A percentile compares a stretch with the other conserved stretches of the same genome.
Evolutionary conservation across 2,329 filamentous ascomycete species (phyloP).

Genomic region (Tolypocladium amazonense): DNA sequence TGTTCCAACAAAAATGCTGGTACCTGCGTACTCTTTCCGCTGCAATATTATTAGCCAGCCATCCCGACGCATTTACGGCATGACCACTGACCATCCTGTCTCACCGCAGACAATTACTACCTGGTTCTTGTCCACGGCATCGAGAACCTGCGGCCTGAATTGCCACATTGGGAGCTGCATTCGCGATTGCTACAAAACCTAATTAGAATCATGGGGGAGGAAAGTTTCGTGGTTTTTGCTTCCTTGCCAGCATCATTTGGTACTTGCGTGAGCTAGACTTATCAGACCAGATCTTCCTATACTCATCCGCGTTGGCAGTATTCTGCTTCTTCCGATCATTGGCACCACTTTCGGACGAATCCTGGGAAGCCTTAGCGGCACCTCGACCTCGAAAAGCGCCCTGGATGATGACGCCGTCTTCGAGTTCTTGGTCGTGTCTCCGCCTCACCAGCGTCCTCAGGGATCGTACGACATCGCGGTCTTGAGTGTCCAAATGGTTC

Average conservation of each 20-base stretch:
- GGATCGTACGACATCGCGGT: constrained; percentile 57
- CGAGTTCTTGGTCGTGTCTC: constrained; percentile 57
- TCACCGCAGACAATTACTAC: constrained; percentile 93
- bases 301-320: constrained; percentile 33
- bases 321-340: constrained; percentile 32
- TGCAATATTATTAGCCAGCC: constrained; percentile 16
- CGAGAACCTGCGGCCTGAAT: constrained; percentile 68
- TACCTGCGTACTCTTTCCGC: constrained; percentile 95
- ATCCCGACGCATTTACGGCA: background rate
- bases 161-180: constrained; percentile 83
- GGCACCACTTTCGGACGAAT: constrained; percentile 36
- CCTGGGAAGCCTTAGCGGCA: constrained; percentile 32
- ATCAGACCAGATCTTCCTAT: constrained; percentile 48
- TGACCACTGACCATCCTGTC: constrained; percentile 60
- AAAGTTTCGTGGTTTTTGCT: background rate
- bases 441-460: constrained; percentile 61
- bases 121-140: constrained; percentile 67
- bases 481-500: constrained; percentile 55
- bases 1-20: constrained; percentile 88
- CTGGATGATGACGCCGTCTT: constrained; percentile 65
- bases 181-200: constrained; percentile 40
- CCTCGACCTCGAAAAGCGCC: constrained; percentile 61
- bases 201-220: background rate
- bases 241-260: constrained; percentile 62
- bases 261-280: constrained; percentile 52